Base-by-base conservation (phyloP, 345 rosid species). In the Eutrema heterophyllum region DNA sequence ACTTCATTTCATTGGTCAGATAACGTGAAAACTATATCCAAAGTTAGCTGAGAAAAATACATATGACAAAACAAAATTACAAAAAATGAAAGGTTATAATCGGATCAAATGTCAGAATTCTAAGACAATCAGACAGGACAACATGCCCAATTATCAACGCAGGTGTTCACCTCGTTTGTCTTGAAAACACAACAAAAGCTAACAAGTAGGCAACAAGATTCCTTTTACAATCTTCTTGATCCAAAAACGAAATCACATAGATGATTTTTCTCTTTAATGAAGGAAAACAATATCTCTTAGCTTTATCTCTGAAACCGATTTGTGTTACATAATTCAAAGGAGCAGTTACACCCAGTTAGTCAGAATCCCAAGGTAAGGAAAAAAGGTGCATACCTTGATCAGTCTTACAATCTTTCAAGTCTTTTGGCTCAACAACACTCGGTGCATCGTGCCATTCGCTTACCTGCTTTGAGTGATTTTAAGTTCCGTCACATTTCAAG, bases 381-480 rank as follows among this genome's bases (percentile, higher is more conserved):
- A 30, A 30, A 43, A 18, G 18, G 38, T 5, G 44, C 60, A 56
- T 53, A 86, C 96, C 89, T 49, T 82, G 82, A 56, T 69, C 35
- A 70, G 83, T 79, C 61, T 39, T 49, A 24, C 0, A n/a, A 21
- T 60, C 81, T 65, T 72, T 77, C 73, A 70, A 81, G 52, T 55
- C 75, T 68, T 67, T 84, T 8, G 52, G 77, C 44, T 73, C 74
- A 64, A 41, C 76, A 26, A 77, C 82, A 68, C 64, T 79, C 76
- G 79, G 77, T 1, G 87, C 85, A 71, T 86, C 87, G 54, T 83
- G 86, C 90, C 85, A 82, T 13, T 88, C 83, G 54, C 62, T 68
- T 41, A 66, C 45, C 86, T 89, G 82, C 21, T 61, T 64, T 1
- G 14, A 45, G 27, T 12, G 50, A 64, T 39, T 55, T 11, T 30